phyloP scores from a whole-genome alignment of 176 grass and related monocot genomes.

The bread wheat (Triticum aestivum) region IWGSC_CS_RefSeq_v2.1 NC_057797.1:718112674-718113173 shows the following conservation, averaged over 20 bases:
- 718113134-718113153: slow-evolving; percentile 67
- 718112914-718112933: slow-evolving; percentile 57
- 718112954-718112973: slow-evolving; percentile 51
- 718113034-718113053: slow-evolving; percentile 52
- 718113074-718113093: slow-evolving; percentile 36
- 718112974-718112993: slow-evolving; percentile 55
- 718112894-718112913: slow-evolving; percentile 66
- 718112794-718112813: slow-evolving; percentile 6
- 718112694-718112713: no score
- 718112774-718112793: neutral
- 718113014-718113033: slow-evolving; percentile 61
- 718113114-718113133: slow-evolving; percentile 62
- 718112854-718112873: slow-evolving; percentile 96
- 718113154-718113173: slow-evolving; percentile 63
- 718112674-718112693: neutral
- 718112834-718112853: slow-evolving; percentile 86
- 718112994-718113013: slow-evolving; percentile 48
- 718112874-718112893: slow-evolving; percentile 66
- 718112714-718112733: no score
- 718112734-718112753: no score
- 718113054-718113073: slow-evolving; percentile 49
- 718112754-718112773: no score
- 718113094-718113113: slow-evolving; percentile 40
- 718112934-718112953: slow-evolving; percentile 35
- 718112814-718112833: slow-evolving; percentile 79